These are phyloP conservation scores for Geotrichum fermentans DNA, from an alignment of 1,139 yeast species.

Conservation along the genomic window DNA sequence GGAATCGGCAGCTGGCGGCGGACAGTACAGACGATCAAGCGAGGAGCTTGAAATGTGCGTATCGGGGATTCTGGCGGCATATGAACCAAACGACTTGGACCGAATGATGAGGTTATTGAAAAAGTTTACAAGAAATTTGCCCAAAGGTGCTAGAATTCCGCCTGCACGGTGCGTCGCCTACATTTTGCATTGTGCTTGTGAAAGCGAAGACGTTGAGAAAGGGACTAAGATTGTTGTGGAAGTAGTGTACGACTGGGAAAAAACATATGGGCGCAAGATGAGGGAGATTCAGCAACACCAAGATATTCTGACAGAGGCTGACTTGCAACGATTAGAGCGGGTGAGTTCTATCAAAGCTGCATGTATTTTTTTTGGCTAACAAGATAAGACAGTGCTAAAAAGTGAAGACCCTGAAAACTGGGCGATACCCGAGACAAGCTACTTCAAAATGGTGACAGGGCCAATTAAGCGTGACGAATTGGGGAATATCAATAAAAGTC, in stretches of 20 bases:
- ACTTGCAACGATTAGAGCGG: constrained; percentile 19
- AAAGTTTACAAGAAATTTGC: background rate
- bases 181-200: constrained; percentile 24
- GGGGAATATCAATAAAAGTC: constrained; percentile 13
- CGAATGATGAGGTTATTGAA: constrained; percentile 4
- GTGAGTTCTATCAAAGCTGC: constrained; percentile 17
- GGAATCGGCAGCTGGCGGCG: background rate
- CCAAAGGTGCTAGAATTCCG: background rate
- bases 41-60: constrained; percentile 9
- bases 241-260: constrained; percentile 15
- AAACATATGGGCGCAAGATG: constrained; percentile 5
- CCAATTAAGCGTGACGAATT: constrained; percentile 9
- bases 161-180: constrained; percentile 20
- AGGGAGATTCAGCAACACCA: constrained; percentile 17
- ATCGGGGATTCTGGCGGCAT: constrained; percentile 1
- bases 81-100: constrained; percentile 2
- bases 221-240: constrained; percentile 12
- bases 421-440: background rate
- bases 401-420: constrained; percentile 5
- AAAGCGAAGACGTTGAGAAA: constrained; percentile 4
- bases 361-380: constrained; percentile 1
- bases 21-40: background rate
- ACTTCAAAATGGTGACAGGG: constrained; percentile 4
- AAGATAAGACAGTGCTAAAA: background rate
- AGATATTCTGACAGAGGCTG: constrained; percentile 22